These are phyloP conservation scores for Vigna reflexopilosa DNA, from an alignment of 306 rosid genomes.

Conservation along the genomic window DNA sequence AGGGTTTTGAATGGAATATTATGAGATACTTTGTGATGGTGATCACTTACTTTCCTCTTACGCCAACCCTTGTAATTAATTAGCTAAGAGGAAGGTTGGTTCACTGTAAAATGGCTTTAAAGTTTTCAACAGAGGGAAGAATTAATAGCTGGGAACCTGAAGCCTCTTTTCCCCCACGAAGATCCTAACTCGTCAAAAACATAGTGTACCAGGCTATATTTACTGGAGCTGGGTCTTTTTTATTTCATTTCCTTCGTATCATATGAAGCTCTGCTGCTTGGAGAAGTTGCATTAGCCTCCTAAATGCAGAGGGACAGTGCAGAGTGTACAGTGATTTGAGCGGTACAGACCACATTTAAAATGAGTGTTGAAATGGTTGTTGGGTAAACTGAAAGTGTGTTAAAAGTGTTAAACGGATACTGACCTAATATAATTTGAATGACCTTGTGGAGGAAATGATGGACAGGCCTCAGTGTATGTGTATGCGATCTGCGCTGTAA, in stretches of 20 bases:
- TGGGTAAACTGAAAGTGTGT: conserved; percentile 38
- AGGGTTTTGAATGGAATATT: conserved; percentile 95
- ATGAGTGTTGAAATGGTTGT: conserved; percentile 45
- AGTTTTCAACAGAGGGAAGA: conserved; percentile 44
- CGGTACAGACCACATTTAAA: conserved; percentile 38
- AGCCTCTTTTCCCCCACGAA: conserved; percentile 56
- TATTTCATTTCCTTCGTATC: conserved; percentile 39
- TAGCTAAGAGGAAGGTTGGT: conserved; percentile 46
- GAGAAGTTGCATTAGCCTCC: conserved; percentile 49
- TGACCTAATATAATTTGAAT: conserved; percentile 27
- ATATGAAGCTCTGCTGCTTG: conserved; percentile 51
- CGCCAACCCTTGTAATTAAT: conserved; percentile 48
- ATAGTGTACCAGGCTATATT: conserved; percentile 45
- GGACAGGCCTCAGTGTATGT: conserved; percentile 19
- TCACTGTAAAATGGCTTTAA: conserved; percentile 48
- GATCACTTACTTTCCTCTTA: conserved; percentile 49
- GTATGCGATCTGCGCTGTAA: conserved; percentile 30
- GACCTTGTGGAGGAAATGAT: conserved; percentile 32
- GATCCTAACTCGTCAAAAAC: conserved; percentile 47
- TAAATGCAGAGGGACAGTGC: conserved; percentile 43
- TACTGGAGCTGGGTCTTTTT: conserved; percentile 43
- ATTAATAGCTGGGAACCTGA: conserved; percentile 43
- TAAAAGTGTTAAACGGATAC: conserved; percentile 29
- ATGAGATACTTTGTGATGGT: conserved; percentile 56
- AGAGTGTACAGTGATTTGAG: conserved; percentile 57